Evolutionary conservation across 306 rosid genomes (phyloP), one percentile per base, ranked within the genome.

Genomic region (Mimosa bimucronata): DNA sequence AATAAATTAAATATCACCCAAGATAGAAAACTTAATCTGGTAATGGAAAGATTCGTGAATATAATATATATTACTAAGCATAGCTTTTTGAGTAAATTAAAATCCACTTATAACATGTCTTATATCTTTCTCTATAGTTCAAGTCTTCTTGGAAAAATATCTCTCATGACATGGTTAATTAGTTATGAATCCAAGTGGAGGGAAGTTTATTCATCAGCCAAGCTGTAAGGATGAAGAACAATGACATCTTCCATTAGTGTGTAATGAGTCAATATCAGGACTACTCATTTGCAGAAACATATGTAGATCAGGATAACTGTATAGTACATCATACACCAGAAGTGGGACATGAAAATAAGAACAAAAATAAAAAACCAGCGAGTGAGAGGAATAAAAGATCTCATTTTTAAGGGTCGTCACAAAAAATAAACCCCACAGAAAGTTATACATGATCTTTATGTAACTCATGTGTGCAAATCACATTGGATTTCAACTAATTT

Each of bases 191-290:
- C 79, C 77, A 44, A 79, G 61, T 64, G 80, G 41, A 74, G 69
- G 57, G 23, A 19, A 48, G 34, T 57, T 57, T 60, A 75, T 71
- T 77, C n/a, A 38, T 7, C 6, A 66, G 26, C 76, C 81, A 85
- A 58, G 75, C 87, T 68, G 85, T 69, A 83, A 77, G 79, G 79
- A 77, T 80, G 69, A 77, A 68, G 86, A 73, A 40, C 50, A 40
- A 14, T 78, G 41, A 66, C 55, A 80, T 61, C 66, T 67, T 77
- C 34, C 52, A 26, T 77, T 52, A 60, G 41, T 72, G n/a, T 76
- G 71, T 73, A 21, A 77, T 66, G 55, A 50, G 73, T 71, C 64
- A 66, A 73, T 66, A 57, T 82, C 14, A 81, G 76, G 81, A 78
- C 83, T 46, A 74, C 79, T 37, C 12, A 1, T 46, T 73, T 41